Base-by-base conservation (phyloP, 2,329 filamentous ascomycete genomes). In the Talaromyces sp. region DNA sequence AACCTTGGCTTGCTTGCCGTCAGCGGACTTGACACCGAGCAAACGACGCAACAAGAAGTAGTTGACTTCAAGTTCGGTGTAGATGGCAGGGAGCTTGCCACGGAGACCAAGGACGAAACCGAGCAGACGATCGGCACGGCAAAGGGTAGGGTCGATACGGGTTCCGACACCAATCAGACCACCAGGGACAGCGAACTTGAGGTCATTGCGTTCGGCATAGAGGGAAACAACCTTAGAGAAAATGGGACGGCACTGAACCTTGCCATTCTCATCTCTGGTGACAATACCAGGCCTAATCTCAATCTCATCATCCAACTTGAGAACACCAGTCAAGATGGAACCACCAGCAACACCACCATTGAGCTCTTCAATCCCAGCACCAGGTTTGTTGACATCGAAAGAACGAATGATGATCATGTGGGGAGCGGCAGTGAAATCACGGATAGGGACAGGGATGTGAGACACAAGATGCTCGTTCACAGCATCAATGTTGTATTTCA, bases 331-430 rank as follows among this genome's bases (percentile, higher is more conserved):
- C 71, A 99, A 83, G 76, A 99, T 98, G 80, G 89, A 93, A 71
- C 95, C 95, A 88, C 95, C 95, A 72, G 95, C 95, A 78, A 99
- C 95, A 87, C 95, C 95, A 76, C 95, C 95, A 87, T 98, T 97
- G 68, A 99, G 86, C 73, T 99, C 95, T 67, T 98, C 94, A 70
- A 99, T 98, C 81, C 97, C 95, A 49, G 95, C 93, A 86, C 95
- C 95, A 49, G 95, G 95, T 87, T 99, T 99, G 88, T 99, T 99
- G 75, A 99, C 96, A 76, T 99, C 95, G 79, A 99, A 99, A 2
- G 94, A 98, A 80, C 95, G 92, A 79, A 99, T 99, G 76, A 99
- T 90, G 75, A 99, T 99, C 92, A 99, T 97, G 82, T 97, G 93
- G 50, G 95, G 95, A 70, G 94, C 91, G 73, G 90, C 87, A 71